Evolutionary conservation across 257 asterid genomes (phyloP).

Genomic region (Solanum ossicruentum): DNA sequence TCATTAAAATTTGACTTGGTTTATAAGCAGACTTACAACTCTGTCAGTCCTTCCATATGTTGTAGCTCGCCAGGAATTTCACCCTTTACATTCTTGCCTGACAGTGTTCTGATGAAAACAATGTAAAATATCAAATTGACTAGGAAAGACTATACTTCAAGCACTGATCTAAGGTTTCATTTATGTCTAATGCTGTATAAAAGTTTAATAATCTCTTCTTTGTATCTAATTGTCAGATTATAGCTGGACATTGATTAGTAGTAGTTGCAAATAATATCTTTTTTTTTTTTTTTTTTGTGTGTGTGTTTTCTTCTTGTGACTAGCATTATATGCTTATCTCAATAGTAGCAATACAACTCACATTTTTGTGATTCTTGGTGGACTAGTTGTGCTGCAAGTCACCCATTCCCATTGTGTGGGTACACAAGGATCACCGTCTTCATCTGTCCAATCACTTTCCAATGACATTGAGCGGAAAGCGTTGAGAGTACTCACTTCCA

Average conservation of each 20-base stretch:
- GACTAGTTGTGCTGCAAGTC: constrained; percentile 50
- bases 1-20: background rate
- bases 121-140: constrained; percentile 1
- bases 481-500: constrained; percentile 50
- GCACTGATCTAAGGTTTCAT: background rate
- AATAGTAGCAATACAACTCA: constrained; percentile 16
- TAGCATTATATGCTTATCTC: background rate
- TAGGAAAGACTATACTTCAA: background rate
- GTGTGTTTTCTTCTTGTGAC: background rate
- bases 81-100: constrained; percentile 62
- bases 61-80: constrained; percentile 58
- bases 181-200: background rate
- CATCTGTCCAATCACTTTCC: constrained; percentile 37
- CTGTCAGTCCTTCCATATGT: constrained; percentile 71
- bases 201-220: background rate
- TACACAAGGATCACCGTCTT: constrained; percentile 78
- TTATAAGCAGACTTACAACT: constrained; percentile 48
- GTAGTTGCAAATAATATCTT: background rate
- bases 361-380: constrained; percentile 86
- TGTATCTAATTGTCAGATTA: background rate
- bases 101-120: constrained; percentile 45
- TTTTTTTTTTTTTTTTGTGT: no score
- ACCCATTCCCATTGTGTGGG: constrained; percentile 90
- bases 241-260: background rate
- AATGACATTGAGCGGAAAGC: constrained; percentile 36